Conservation (phyloP, 345 rosid species). For the Hypericum perforatum region DNA sequence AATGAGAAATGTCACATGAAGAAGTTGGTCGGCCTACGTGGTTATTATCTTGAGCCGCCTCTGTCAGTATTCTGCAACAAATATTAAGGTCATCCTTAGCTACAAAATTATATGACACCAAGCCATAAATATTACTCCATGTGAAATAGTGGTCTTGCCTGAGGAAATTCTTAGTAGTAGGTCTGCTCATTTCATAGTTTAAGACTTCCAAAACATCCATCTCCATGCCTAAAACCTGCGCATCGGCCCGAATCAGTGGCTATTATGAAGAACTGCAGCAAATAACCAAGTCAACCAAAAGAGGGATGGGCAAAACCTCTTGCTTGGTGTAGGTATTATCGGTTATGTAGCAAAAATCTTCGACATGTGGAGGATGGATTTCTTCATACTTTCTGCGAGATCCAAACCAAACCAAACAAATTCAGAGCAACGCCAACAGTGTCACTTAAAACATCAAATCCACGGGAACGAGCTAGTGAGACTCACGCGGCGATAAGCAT, state of each 20-base stretch:
- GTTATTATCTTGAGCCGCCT: constrained; percentile 7
- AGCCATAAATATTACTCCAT: no score
- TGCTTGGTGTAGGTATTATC: constrained; percentile 16
- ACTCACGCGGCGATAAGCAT: constrained; percentile 22
- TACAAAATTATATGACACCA: no score
- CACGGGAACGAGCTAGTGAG: not conserved
- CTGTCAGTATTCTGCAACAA: constrained; percentile 10
- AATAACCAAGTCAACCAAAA: not conserved
- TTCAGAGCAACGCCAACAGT: not conserved
- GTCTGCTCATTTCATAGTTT: constrained; percentile 13
- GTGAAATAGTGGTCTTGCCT: constrained; percentile 7
- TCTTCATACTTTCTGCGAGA: constrained; percentile 20
- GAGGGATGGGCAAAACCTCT: constrained; percentile 9
- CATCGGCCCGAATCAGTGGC: not conserved
- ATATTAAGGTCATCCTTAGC: not conserved
- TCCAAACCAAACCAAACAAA: not conserved
- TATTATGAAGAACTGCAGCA: not conserved
- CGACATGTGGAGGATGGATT: constrained; percentile 17
- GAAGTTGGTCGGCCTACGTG: constrained; percentile 2
- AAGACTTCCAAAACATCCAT: constrained; percentile 11
- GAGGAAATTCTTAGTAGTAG: constrained; percentile 15
- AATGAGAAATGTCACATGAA: not conserved
- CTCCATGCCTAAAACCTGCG: constrained; percentile 19
- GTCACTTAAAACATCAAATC: not conserved
- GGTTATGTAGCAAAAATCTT: constrained; percentile 19